Percentiles rank a stretch among this genome's conserved stretches.
phyloP scores from a whole-genome alignment of 2,329 filamentous ascomycete genomes.

The Sclerotinia sclerotiorum region DNA sequence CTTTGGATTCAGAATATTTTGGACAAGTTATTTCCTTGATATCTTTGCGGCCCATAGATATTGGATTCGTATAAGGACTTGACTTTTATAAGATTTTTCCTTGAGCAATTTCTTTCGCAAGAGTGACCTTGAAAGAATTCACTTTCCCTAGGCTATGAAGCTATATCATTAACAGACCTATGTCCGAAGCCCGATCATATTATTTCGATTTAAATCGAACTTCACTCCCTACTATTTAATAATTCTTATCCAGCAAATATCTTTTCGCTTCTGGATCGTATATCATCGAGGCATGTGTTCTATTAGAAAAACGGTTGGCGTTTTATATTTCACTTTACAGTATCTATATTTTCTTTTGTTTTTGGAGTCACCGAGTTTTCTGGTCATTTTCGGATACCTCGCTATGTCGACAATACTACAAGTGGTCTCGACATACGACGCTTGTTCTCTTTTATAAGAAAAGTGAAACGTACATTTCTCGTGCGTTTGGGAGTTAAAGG shows the following conservation, averaged over 20 bases:
- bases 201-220: not conserved
- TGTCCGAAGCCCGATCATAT: not conserved
- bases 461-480: slow-evolving; percentile 17
- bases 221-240: not conserved
- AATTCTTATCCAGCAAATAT: not conserved
- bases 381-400: not conserved
- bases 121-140: not conserved
- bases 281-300: slow-evolving; percentile 4
- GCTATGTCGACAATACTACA: not conserved
- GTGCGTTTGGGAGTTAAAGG: slow-evolving; percentile 14
- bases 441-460: slow-evolving; percentile 1
- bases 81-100: not conserved
- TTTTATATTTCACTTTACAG: not conserved
- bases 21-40: not conserved
- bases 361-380: not conserved
- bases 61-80: not conserved
- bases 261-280: not conserved
- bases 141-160: not conserved
- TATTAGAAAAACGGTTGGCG: slow-evolving; percentile 16
- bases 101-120: not conserved
- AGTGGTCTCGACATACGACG: not conserved
- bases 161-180: not conserved
- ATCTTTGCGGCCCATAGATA: not conserved
- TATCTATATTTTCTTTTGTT: slow-evolving; percentile 10
- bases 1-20: not conserved